Base-by-base conservation (phyloP, 2,329 filamentous ascomycete species). In the Aspergillus arachidicola region DNA sequence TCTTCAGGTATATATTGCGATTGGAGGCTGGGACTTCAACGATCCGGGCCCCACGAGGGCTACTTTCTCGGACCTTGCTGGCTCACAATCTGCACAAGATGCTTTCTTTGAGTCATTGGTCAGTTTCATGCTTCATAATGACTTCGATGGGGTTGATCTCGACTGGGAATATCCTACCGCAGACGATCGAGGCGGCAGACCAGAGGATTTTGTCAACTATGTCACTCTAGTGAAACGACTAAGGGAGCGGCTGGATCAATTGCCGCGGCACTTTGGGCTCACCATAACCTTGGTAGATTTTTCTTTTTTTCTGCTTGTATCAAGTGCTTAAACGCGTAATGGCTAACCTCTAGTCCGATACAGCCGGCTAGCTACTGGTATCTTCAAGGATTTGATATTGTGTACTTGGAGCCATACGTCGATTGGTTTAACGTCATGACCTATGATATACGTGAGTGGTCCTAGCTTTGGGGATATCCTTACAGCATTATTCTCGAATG, bases 11-110 rank as follows among this genome's bases (percentile, higher is more conserved):
- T 68, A 60, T 30, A 69, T 72, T 46, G 68, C 70, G n/a, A 57
- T 72, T n/a, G 69, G 71, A 16, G 71, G 71, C 21, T 72, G 71
- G 69, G 61, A 64, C 3, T 66, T 68, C 38, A 72, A 72, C 46
- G 71, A 72, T 32, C 69, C 71, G 2, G 68, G 69, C 16, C 60
- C 64, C 4, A 68, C 66, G 2, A 55, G 32, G 30, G 62, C 58
- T 2, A 63, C 57, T 2, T 70, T 71, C 50, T 64, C 61, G 4
- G 66, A 68, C n/a, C 45, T 72, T 11, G 68, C 66, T 6, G 48
- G 57, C 11, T 68, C 66, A 10, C 50, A 63, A 11, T n/a, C 51
- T 1, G 38, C 51, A 3, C 66, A 66, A 34, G 36, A 66, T 56
- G 10, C 16, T 0, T 66, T 68, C 55, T 64, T 66, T 23, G 63